Base-by-base conservation (phyloP, 352 stramenopile species). In the Plasmopara viticola region DNA sequence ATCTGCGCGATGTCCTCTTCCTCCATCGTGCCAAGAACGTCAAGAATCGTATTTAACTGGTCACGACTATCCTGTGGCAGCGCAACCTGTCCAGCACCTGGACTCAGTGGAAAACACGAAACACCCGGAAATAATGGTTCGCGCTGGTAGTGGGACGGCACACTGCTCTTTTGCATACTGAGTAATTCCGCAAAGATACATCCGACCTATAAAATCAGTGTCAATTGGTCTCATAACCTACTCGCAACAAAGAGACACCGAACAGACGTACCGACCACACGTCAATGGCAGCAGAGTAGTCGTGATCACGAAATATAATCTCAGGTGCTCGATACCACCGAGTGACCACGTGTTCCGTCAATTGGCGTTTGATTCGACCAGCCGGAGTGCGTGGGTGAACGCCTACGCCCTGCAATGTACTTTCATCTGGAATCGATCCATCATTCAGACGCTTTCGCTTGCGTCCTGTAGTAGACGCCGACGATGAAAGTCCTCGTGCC, bases 141-240 rank as follows among this genome's bases (percentile, higher is more conserved):
- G 31, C 94, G 80, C 63, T 98, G 86, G 76, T 97, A 93, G 65
- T 98, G 95, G 41, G 84, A 95, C 45, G 90, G 84, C 44, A 97
- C 87, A 62, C 86, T 97, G 53, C 82, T 96, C 75, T 98, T 95
- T 66, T 98, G 91, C 94, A 98, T 98, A 57, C 87, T 97, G 44
- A 98, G 54, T 30, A 98, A 74, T 69, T 97, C 94, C 0, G 85
- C 91, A 72, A 98, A 95, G 62, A 97, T 98, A 52, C 94, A 97
- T 18, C 94, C 94, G n/a, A 98, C 68, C 77, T 95, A 56, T 6
- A 56, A 38, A 15, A 10, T 52, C 40, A 28, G 18, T 17, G 6
- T 9, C 5, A 41, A 14, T 18, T 41, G 7, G 13, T 9, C 33
- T 9, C 33, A 14, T 14, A 41, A 13, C 6, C n/a, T 6, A n/a